Evolutionary conservation across 2,329 filamentous ascomycete genomes (phyloP).

Genomic region (Fonsecaea monophora): DNA sequence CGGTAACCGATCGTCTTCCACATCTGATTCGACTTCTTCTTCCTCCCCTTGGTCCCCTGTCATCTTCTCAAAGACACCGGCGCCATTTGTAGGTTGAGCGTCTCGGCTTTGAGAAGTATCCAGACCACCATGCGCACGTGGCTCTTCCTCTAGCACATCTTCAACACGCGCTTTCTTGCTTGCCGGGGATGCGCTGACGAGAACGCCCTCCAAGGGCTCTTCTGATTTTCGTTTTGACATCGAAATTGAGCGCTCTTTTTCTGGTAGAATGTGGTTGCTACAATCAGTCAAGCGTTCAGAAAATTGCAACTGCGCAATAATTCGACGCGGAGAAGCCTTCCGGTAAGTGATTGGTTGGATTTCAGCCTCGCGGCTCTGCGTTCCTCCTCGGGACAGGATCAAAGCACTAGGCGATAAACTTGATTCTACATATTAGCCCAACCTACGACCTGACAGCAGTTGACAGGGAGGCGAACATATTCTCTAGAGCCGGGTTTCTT

Average conservation of each 20-base stretch:
- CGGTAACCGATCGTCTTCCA: constrained; percentile 48
- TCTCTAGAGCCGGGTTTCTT: not conserved
- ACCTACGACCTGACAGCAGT: not conserved
- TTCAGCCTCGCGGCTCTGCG: constrained; percentile 3
- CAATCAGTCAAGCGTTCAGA: not conserved
- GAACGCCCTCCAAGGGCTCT: constrained; percentile 48
- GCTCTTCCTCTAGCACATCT: constrained; percentile 43
- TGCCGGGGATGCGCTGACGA: constrained; percentile 48
- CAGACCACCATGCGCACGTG: not conserved
- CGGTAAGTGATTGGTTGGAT: constrained; percentile 21
- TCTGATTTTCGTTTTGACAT: constrained; percentile 59
- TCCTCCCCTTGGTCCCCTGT: constrained; percentile 43
- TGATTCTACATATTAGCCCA: not conserved
- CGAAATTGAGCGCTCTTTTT: not conserved
- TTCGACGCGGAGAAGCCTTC: constrained; percentile 27
- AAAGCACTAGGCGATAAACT: not conserved
- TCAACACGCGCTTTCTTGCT: constrained; percentile 55
- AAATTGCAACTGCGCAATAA: constrained; percentile 18
- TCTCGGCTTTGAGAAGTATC: constrained; percentile 3
- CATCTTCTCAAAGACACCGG: constrained; percentile 4
- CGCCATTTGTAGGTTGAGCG: constrained; percentile 9
- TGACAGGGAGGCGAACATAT: not conserved
- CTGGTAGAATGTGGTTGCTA: not conserved
- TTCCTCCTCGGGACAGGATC: not conserved
- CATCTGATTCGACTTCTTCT: constrained; percentile 44